Conservation (phyloP, 2,329 filamentous ascomycete species). For the Rutstroemia sp. region DNA sequence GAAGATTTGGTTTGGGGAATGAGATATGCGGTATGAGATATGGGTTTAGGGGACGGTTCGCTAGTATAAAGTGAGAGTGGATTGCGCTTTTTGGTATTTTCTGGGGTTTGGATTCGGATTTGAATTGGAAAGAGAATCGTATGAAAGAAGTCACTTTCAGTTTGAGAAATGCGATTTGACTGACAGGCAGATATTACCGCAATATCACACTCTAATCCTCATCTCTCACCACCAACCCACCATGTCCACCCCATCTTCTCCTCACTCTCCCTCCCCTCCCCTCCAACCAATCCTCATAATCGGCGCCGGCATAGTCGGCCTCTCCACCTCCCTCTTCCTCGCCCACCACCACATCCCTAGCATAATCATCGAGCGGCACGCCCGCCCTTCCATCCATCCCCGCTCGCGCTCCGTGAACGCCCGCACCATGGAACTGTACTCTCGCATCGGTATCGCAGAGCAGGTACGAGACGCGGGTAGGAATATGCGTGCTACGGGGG, state of each 20-base stretch:
- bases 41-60: no score
- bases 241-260: background rate
- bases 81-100: no score
- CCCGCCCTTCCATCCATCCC: slow-evolving; percentile 31
- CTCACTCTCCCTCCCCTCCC: background rate
- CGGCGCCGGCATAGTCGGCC: slow-evolving; percentile 35
- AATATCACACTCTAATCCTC: background rate
- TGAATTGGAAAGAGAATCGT: background rate
- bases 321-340: slow-evolving; percentile 34
- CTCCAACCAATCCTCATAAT: slow-evolving; percentile 30
- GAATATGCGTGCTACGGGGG: slow-evolving; percentile 19
- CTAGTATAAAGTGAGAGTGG: no score
- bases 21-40: no score
- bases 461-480: slow-evolving; percentile 16
- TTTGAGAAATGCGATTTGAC: background rate
- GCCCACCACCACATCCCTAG: slow-evolving; percentile 27
- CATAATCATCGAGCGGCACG: slow-evolving; percentile 34
- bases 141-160: background rate
- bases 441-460: slow-evolving; percentile 25
- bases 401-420: slow-evolving; percentile 33
- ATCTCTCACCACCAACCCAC: background rate
- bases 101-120: background rate
- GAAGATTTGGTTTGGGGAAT: no score
- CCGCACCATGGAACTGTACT: slow-evolving; percentile 34
- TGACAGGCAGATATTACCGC: background rate